phyloP scores from a whole-genome alignment of 805 yeast species.

The Ogataea sp. region DNA sequence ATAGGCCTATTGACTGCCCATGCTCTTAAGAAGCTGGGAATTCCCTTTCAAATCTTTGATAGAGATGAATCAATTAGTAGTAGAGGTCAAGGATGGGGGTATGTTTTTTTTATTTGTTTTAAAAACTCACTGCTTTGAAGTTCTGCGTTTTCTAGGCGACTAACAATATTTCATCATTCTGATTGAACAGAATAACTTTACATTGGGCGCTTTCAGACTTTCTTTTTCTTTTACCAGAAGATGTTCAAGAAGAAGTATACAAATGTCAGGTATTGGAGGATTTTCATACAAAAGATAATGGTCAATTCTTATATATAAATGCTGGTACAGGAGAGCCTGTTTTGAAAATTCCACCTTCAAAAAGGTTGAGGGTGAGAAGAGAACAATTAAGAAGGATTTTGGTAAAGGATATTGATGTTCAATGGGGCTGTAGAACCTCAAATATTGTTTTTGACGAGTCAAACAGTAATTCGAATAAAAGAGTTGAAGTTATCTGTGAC shows the following conservation, averaged over 20 bases:
- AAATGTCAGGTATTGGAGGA: constrained; percentile 19
- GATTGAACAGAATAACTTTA: constrained; percentile 18
- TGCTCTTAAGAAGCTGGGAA: constrained; percentile 14
- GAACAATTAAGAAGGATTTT: constrained; percentile 20
- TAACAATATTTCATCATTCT: too few relatives aligned
- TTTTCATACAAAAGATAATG: constrained; percentile 20
- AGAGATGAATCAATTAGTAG: constrained; percentile 16
- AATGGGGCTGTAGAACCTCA: constrained; percentile 19
- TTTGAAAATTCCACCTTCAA: constrained; percentile 23
- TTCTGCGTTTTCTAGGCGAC: too few relatives aligned
- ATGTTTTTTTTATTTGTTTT: neutral
- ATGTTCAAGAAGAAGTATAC: constrained; percentile 13
- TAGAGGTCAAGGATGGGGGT: constrained; percentile 26
- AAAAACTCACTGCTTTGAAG: too few relatives aligned
- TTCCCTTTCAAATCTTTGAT: constrained; percentile 21
- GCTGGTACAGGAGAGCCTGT: constrained; percentile 20
- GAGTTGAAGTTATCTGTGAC: constrained; percentile 11
- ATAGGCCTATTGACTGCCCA: constrained; percentile 20
- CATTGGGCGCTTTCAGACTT: constrained; percentile 23
- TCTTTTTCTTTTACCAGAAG: constrained; percentile 14
- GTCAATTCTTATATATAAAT: constrained; percentile 22
- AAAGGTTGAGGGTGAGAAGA: constrained; percentile 21
- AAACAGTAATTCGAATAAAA: neutral
- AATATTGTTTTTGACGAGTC: constrained; percentile 3
- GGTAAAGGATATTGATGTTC: constrained; percentile 17